A percentile compares a stretch with the other conserved stretches of the same genome.
Conservation (phyloP, 1,139 yeast species). For the Nakaseomyces nivariensis region DNA sequence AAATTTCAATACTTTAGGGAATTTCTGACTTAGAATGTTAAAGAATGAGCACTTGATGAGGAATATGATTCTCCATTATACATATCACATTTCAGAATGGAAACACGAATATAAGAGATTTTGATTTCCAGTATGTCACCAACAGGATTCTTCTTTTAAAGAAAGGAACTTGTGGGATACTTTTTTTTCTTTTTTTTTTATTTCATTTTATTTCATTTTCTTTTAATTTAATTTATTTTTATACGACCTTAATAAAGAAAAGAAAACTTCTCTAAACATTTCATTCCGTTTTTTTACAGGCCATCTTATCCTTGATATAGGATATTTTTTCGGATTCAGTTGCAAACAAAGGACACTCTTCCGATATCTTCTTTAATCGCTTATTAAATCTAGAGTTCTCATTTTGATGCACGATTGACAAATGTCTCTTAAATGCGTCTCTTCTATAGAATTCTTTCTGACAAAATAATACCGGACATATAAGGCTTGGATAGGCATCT, state of each 20-base stretch:
- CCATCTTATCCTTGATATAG: conserved; percentile 7
- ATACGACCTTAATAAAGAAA: neutral
- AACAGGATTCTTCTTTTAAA: too few relatives aligned
- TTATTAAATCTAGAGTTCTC: conserved; percentile 37
- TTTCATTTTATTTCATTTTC: too few relatives aligned
- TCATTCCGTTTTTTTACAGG: neutral
- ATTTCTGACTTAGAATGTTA: too few relatives aligned
- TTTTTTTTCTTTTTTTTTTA: too few relatives aligned
- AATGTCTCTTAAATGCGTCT: conserved; percentile 48
- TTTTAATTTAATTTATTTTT: too few relatives aligned
- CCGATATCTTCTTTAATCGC: conserved; percentile 23
- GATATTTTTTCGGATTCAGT: conserved; percentile 6
- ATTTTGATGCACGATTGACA: conserved; percentile 42
- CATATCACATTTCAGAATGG: too few relatives aligned
- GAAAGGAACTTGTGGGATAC: too few relatives aligned
- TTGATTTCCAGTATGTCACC: too few relatives aligned
- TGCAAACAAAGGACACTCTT: neutral
- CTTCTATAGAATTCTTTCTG: conserved; percentile 46
- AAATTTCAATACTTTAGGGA: too few relatives aligned
- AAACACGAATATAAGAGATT: too few relatives aligned
- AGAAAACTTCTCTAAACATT: neutral
- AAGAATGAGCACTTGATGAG: too few relatives aligned
- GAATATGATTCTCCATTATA: too few relatives aligned
- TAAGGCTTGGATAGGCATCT: conserved; percentile 22
- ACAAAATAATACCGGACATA: conserved; percentile 36